These are phyloP conservation scores for Citrus australasica DNA, from an alignment of 345 rosid species.

Conservation along the genomic window DNA sequence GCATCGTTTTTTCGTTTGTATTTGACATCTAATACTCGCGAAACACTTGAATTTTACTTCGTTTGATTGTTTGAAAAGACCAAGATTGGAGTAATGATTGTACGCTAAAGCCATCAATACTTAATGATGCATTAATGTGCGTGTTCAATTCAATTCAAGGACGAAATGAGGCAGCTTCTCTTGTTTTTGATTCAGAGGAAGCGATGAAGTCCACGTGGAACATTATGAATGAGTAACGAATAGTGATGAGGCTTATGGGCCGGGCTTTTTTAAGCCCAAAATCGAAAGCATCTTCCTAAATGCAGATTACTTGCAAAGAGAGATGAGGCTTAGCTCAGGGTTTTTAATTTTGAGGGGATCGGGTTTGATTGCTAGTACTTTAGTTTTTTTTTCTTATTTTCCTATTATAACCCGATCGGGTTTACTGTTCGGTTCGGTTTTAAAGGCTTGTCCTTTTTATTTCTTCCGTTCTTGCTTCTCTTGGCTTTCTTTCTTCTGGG, in stretches of 20 bases:
- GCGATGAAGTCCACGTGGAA: neutral
- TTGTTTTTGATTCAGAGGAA: neutral
- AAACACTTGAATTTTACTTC: constrained; percentile 3
- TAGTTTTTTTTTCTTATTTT: fast-evolving
- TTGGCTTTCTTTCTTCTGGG: neutral
- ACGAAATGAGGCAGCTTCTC: neutral
- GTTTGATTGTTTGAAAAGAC: neutral
- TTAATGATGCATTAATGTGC: too few species aligned
- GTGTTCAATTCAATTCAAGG: neutral
- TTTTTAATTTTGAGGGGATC: too few species aligned
- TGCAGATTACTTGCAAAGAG: neutral
- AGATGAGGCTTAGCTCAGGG: too few species aligned
- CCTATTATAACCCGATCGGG: too few species aligned
- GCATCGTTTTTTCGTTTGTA: constrained; percentile 40
- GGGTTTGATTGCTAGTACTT: too few species aligned
- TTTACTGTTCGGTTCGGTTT: too few species aligned
- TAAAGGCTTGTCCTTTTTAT: constrained; percentile 13
- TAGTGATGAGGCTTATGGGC: neutral
- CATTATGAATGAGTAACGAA: too few species aligned
- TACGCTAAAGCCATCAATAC: constrained; percentile 9
- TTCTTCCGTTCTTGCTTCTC: neutral
- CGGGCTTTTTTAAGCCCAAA: neutral
- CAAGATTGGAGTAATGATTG: neutral
- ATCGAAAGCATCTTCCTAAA: neutral
- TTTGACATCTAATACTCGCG: neutral